Percentiles rank a stretch among this genome's conserved stretches.
phyloP scores from a whole-genome alignment of 2,329 filamentous ascomycete species.

The Alternaria sp. region DNA sequence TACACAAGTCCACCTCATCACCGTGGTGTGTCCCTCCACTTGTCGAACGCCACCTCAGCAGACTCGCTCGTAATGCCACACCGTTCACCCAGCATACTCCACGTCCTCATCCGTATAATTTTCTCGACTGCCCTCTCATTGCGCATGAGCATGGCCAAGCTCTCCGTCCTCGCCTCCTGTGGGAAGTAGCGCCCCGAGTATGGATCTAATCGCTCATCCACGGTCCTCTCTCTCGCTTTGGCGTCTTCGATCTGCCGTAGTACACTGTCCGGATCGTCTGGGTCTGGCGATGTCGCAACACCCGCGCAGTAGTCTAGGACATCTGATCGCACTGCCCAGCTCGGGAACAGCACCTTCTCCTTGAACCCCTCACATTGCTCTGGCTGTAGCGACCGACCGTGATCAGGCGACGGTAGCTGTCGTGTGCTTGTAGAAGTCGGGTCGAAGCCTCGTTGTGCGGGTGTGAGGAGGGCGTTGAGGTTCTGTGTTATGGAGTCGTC shows the following conservation, averaged over 20 bases:
- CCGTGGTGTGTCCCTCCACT: constrained; percentile 35
- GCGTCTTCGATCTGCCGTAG: constrained; percentile 73
- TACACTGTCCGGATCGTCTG: constrained; percentile 79
- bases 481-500: constrained; percentile 95
- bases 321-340: constrained; percentile 83
- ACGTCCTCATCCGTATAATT: constrained; percentile 82
- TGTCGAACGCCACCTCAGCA: constrained; percentile 47
- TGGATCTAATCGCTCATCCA: constrained; percentile 90
- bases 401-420: constrained; percentile 56
- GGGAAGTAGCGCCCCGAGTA: constrained; percentile 87
- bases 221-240: constrained; percentile 72
- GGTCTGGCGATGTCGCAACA: constrained; percentile 86
- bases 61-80: constrained; percentile 66
- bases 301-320: constrained; percentile 88
- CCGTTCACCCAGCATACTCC: constrained; percentile 77
- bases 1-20: not conserved
- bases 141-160: constrained; percentile 73
- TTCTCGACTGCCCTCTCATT: constrained; percentile 79
- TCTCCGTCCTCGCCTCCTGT: constrained; percentile 79
- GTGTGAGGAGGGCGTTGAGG: constrained; percentile 85
- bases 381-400: constrained; percentile 63
- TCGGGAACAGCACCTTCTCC: constrained; percentile 79
- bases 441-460: constrained; percentile 75
- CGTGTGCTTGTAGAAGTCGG: constrained; percentile 75
- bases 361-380: constrained; percentile 75